A percentile compares a stretch with the other conserved stretches of the same genome.
Conservation (phyloP, 2,329 filamentous ascomycete species). For the Aspergillus fumigatus region DNA sequence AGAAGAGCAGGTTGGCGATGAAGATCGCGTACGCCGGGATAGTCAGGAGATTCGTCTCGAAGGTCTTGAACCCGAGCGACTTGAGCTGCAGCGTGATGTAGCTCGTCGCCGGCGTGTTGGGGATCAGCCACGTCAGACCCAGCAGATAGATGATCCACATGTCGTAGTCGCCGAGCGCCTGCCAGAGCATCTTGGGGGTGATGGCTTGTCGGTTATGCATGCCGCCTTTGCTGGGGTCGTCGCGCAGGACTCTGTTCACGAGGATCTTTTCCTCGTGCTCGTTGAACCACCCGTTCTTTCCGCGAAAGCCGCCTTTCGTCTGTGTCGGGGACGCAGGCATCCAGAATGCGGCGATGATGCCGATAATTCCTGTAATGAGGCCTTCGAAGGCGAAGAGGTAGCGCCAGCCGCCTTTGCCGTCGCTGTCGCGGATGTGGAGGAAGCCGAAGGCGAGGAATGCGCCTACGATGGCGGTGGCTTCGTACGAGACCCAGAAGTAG, state of each 20-base stretch:
- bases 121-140: constrained; percentile 42
- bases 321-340: constrained; percentile 62
- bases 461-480: constrained; percentile 43
- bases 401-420: constrained; percentile 40
- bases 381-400: constrained; percentile 42
- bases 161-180: constrained; percentile 51
- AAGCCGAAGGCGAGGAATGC: constrained; percentile 46
- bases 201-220: constrained; percentile 59
- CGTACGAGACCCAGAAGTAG: constrained; percentile 66
- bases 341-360: constrained; percentile 54
- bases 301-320: constrained; percentile 58
- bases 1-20: constrained; percentile 52
- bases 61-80: constrained; percentile 54
- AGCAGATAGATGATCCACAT: constrained; percentile 55
- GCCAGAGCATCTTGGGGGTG: constrained; percentile 44
- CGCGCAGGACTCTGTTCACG: constrained; percentile 58
- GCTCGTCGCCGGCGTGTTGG: constrained; percentile 30
- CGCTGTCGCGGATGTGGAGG: constrained; percentile 33
- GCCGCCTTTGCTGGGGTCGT: constrained; percentile 54
- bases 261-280: constrained; percentile 66
- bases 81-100: constrained; percentile 44
- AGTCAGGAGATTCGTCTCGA: constrained; percentile 59
- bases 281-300: constrained; percentile 61
- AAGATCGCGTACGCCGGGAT: constrained; percentile 56
- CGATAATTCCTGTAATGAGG: constrained; percentile 52